Base-by-base conservation (phyloP, 2,329 filamentous ascomycete genomes). In the Rasamsonia emersonii region DNA sequence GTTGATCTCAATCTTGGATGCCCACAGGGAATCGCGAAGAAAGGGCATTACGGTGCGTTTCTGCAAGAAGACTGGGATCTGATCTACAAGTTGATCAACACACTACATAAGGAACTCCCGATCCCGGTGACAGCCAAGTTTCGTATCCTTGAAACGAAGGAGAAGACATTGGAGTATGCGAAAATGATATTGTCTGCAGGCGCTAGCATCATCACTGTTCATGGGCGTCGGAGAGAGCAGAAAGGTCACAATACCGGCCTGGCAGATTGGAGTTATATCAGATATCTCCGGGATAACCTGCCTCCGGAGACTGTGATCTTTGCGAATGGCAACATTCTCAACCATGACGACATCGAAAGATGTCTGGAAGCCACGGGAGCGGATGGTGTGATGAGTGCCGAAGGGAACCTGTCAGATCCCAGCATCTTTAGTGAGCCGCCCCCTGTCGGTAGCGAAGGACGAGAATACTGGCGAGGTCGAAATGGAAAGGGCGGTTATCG, bases 101-200 rank as follows among this genome's bases (percentile, higher is more conserved):
- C 67, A n/a, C 65, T 96, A 27, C 84, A 95, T 53, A 71, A 72
- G 24, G 73, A 86, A 35, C 70, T 98, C 3, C 62, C 79, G 3
- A 66, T 98, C 0, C 91, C 91, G 0, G 79, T 98, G 9, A 96
- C 91, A 2, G 91, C 89, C 16, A 98, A 98, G 63, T 93, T 98
- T 47, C 74, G 91, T 6, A 79, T 96, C 13, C 69, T 93, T 4
- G 89, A 95, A 24, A 88, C 82, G 0, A 80, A 72, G 40, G 88
- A 95, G 62, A 77, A 80, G 54, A 95, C 88, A 0, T 63, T 98
- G 41, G 79, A 78, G 26, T 98, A 98, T 58, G 91, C 91, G 9
- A 77, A 78, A 49, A 93, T 85, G 59, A 82, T 96, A 1, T 61
- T 98, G 5, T 74, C 70, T 3, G 88, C 91, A 0, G 91, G 91